Conservation (phyloP, 768 basidiomycete species). For the Coprinopsis cinerea region DNA sequence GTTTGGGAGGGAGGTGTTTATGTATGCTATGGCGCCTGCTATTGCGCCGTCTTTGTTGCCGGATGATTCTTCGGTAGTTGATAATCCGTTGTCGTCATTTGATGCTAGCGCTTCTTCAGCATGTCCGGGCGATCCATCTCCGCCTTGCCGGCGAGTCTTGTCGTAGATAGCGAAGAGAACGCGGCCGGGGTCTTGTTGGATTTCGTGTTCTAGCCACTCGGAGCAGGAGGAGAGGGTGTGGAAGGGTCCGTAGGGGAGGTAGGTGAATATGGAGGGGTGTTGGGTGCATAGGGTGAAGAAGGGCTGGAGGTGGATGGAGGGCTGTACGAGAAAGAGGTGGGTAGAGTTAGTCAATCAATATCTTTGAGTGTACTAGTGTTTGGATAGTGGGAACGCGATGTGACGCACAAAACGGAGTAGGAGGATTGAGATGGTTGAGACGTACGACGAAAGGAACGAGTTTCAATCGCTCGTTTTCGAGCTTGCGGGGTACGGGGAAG, state of each 20-base stretch:
- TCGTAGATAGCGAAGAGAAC: conserved; percentile 52
- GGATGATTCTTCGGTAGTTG: too few species aligned
- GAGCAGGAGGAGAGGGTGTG: conserved; percentile 29
- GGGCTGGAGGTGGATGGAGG: conserved; percentile 34
- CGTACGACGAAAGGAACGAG: conserved; percentile 47
- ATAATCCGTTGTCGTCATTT: too few species aligned
- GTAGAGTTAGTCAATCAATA: background rate
- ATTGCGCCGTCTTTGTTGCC: conserved; percentile 22
- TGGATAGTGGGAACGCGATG: too few species aligned
- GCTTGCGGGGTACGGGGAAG: conserved; percentile 35
- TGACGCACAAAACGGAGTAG: too few species aligned
- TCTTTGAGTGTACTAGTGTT: conserved; percentile 1
- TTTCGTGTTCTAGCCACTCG: conserved; percentile 27
- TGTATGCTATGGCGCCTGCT: conserved; percentile 49
- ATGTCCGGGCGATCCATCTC: too few species aligned
- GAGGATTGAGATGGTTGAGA: too few species aligned
- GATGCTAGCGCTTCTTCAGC: too few species aligned
- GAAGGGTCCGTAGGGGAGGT: conserved; percentile 50
- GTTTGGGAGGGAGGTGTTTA: conserved; percentile 36
- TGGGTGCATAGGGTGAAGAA: conserved; percentile 28
- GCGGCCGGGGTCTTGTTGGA: conserved; percentile 27
- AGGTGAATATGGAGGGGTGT: conserved; percentile 37
- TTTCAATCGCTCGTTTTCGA: conserved; percentile 42
- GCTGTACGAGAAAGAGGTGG: too few species aligned
- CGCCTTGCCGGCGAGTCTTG: conserved; percentile 37